These are phyloP conservation scores for Puccinia hordei DNA, from an alignment of 1,284 basidiomycete species.

Conservation along the genomic window DNA sequence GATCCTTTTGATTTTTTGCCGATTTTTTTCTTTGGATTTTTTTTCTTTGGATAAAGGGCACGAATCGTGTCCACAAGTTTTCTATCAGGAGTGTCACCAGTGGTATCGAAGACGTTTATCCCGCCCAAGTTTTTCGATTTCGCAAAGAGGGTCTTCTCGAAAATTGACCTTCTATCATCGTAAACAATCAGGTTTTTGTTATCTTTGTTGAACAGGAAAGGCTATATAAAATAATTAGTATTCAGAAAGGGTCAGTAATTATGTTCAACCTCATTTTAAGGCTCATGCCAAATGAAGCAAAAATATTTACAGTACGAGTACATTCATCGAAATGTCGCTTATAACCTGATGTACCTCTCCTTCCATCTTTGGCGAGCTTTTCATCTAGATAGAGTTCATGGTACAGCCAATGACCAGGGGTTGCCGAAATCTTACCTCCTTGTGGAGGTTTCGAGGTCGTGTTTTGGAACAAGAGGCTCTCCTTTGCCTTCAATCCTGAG, in stretches of 20 bases:
- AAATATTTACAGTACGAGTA: constrained; percentile 36
- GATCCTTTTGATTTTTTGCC: not conserved
- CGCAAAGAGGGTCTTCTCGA: constrained; percentile 34
- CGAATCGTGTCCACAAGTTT: constrained; percentile 18
- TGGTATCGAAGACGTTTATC: constrained; percentile 49
- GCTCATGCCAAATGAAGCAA: not conserved
- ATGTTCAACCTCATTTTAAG: not conserved
- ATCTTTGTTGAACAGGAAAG: constrained; percentile 39
- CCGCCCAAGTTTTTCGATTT: constrained; percentile 22
- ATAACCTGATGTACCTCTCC: constrained; percentile 36
- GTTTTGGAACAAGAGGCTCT: constrained; percentile 36
- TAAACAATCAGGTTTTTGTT: constrained; percentile 44
- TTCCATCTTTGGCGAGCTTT: constrained; percentile 29
- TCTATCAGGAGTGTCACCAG: constrained; percentile 38
- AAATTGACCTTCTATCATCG: constrained; percentile 34
- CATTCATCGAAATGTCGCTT: constrained; percentile 46
- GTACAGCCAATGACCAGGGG: constrained; percentile 34
- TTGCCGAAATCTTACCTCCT: constrained; percentile 29
- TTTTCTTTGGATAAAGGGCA: constrained; percentile 15
- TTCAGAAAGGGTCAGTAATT: not conserved
- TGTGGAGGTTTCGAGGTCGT: constrained; percentile 12
- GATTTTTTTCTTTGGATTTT: not conserved
- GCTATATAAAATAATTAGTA: constrained; percentile 28
- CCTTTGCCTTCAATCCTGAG: constrained; percentile 13
- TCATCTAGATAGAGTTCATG: constrained; percentile 26